These are phyloP conservation scores for button mushroom (Agaricus bisporus) DNA, from an alignment of 768 basidiomycete species.

Conservation along the genomic window DNA sequence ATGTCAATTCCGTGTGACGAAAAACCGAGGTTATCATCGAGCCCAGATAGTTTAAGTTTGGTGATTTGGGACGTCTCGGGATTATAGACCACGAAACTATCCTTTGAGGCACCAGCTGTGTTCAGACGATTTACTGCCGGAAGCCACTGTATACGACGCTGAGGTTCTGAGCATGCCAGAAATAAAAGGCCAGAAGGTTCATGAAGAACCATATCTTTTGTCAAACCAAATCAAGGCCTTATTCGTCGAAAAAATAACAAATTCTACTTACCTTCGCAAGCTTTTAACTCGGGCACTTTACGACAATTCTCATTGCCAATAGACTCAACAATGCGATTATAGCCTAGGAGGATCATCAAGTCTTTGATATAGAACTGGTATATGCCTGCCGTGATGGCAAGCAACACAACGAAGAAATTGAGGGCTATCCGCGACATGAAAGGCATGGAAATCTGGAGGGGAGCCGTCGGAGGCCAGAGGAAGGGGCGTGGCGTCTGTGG, in stretches of 20 bases:
- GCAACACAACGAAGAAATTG: slow-evolving; percentile 25
- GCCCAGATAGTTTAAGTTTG: slow-evolving; percentile 36
- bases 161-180: slow-evolving; percentile 54
- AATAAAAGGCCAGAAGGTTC: slow-evolving; percentile 51
- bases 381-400: slow-evolving; percentile 35
- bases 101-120: slow-evolving; percentile 33
- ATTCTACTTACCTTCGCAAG: slow-evolving; percentile 55
- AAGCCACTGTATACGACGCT: slow-evolving; percentile 44
- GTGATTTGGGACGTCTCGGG: slow-evolving; percentile 37
- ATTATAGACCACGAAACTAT: slow-evolving; percentile 60
- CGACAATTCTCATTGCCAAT: slow-evolving; percentile 46
- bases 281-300: slow-evolving; percentile 46
- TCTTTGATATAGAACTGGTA: slow-evolving; percentile 47
- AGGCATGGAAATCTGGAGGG: too few species aligned
- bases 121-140: slow-evolving; percentile 36
- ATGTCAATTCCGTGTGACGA: slow-evolving; percentile 67
- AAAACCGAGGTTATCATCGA: slow-evolving; percentile 35
- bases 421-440: slow-evolving; percentile 15
- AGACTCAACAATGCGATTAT: slow-evolving; percentile 36
- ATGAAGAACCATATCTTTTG: slow-evolving; percentile 52
- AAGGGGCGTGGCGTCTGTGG: too few species aligned
- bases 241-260: background rate
- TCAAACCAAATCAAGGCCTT: background rate
- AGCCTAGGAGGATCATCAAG: slow-evolving; percentile 33
- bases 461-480: too few species aligned